These are phyloP conservation scores for Lipomyces anomalus DNA, from an alignment of 805 yeast genomes.

Conservation along the genomic window DNA sequence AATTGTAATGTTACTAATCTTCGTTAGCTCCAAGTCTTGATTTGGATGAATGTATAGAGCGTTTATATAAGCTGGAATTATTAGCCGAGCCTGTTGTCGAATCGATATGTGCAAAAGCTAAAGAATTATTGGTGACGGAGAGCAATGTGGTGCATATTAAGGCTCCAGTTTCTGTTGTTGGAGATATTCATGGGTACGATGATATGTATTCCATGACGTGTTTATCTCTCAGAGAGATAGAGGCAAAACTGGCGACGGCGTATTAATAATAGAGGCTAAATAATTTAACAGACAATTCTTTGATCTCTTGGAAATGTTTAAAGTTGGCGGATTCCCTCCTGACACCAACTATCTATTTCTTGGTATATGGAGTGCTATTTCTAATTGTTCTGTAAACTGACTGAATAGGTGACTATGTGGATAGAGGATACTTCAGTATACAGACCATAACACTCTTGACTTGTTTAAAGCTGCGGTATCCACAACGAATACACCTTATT, in stretches of 20 bases:
- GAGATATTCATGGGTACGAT: slow-evolving; percentile 77
- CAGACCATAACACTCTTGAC: slow-evolving; percentile 85
- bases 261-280: neutral
- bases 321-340: slow-evolving; percentile 90
- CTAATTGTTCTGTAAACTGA: neutral
- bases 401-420: slow-evolving; percentile 79
- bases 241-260: neutral
- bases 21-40: slow-evolving; percentile 35
- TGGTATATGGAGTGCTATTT: slow-evolving; percentile 32
- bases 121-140: slow-evolving; percentile 70
- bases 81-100: slow-evolving; percentile 65
- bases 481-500: slow-evolving; percentile 70
- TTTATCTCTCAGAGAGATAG: too few relatives aligned
- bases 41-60: slow-evolving; percentile 66
- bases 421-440: slow-evolving; percentile 86
- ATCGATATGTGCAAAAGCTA: slow-evolving; percentile 72
- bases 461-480: slow-evolving; percentile 80
- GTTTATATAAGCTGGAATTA: slow-evolving; percentile 55
- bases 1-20: too few relatives aligned
- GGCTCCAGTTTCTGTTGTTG: slow-evolving; percentile 91
- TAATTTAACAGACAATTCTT: slow-evolving; percentile 80
- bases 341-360: slow-evolving; percentile 86
- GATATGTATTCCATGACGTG: too few relatives aligned
- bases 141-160: slow-evolving; percentile 80
- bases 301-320: slow-evolving; percentile 85